Conservation (phyloP, 176 grass and related monocot species). For the Guadua angustifolia region DNA sequence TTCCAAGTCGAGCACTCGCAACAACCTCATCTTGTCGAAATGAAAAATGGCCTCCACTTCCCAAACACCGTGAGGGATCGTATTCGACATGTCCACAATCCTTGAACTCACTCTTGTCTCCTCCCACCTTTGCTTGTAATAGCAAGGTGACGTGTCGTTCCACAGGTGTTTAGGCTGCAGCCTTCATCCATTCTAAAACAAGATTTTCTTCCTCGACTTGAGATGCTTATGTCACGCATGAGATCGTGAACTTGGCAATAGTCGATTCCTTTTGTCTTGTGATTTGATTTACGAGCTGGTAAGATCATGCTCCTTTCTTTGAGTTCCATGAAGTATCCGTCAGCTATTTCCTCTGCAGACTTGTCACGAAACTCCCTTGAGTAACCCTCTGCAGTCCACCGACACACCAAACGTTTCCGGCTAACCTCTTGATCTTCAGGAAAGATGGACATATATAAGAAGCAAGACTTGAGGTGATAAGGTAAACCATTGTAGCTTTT, state of each 20-base stretch:
- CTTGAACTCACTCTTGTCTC: background rate
- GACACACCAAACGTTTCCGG: too few relatives aligned
- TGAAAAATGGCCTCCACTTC: background rate
- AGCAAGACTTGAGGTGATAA: background rate
- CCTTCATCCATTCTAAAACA: background rate
- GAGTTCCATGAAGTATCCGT: constrained; percentile 27
- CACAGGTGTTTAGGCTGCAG: too few relatives aligned
- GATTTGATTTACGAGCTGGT: background rate
- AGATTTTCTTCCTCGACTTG: constrained; percentile 30
- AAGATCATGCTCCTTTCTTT: constrained; percentile 31
- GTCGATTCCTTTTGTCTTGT: background rate
- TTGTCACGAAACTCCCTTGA: background rate
- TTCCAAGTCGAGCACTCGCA: constrained; percentile 54
- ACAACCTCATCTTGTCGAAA: constrained; percentile 26
- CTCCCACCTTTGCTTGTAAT: background rate
- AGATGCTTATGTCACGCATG: constrained; percentile 28
- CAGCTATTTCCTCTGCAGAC: background rate
- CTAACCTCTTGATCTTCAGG: constrained; percentile 3
- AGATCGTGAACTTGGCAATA: constrained; percentile 44
- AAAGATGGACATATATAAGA: constrained; percentile 39
- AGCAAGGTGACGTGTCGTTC: background rate
- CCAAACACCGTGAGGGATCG: constrained; percentile 42
- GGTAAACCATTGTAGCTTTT: constrained; percentile 47
- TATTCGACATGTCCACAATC: background rate
- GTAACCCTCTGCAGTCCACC: too few relatives aligned